phyloP scores from a whole-genome alignment of 208 protist species.

The Trichomonas vaginalis region DNA sequence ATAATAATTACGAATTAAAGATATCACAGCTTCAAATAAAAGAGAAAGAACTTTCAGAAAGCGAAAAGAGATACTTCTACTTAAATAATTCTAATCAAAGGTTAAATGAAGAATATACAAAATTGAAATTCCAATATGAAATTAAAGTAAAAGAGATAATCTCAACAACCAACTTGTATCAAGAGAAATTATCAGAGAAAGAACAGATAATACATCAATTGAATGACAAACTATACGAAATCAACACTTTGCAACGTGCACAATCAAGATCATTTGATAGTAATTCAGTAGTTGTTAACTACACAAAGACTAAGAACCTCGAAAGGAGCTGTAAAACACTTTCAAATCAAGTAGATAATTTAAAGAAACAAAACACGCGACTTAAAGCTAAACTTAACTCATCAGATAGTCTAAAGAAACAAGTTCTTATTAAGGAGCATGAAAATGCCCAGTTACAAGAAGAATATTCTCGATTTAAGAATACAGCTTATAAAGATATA shows the following conservation, averaged over 20 bases:
- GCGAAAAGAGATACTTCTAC: background rate
- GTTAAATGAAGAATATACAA: background rate
- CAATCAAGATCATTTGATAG: background rate
- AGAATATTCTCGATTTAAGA: background rate
- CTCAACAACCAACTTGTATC: background rate
- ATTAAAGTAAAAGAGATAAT: background rate
- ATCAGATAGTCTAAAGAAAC: background rate
- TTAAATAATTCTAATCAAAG: background rate
- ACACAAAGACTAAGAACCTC: background rate
- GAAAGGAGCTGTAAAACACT: background rate
- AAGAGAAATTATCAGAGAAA: background rate
- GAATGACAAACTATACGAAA: background rate
- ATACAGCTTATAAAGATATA: background rate
- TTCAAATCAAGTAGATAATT: background rate
- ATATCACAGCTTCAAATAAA: background rate
- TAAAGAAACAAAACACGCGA: background rate
- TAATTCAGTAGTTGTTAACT: background rate
- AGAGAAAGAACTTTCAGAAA: background rate
- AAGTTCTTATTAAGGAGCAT: background rate
- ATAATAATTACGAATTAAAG: background rate
- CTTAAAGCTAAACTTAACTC: background rate
- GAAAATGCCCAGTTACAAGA: background rate
- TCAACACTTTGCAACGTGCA: background rate
- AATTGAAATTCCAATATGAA: background rate
- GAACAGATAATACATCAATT: background rate